Evolutionary conservation across 2,329 filamentous ascomycete genomes (phyloP), one percentile per base, ranked within the genome.

Genomic region (Colletotrichum musicola): DNA sequence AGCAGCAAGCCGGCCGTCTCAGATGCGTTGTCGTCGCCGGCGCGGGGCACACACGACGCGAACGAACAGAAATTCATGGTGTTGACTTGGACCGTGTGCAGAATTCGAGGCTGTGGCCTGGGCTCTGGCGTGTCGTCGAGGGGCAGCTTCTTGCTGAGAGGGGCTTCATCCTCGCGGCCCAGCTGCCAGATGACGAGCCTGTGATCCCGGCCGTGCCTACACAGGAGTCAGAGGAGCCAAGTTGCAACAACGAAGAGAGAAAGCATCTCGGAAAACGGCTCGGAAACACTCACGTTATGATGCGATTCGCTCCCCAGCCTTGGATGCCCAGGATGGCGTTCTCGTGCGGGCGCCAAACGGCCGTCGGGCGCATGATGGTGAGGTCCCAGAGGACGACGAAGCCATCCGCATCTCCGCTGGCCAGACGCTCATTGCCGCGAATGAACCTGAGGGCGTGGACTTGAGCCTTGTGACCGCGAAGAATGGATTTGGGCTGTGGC

Each of bases 21-120:
- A 30, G 59, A 54, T 12, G 51, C 42, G 40, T 63, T 53, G 22
- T 35, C 42, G 38, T 59, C 57, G 16, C 42, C 44, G 16, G 44
- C 10, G 40, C 22, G 40, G 10, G 67, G 56, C 25, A n/a, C 68
- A 76, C 90, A 91, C 70, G 86, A 85, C 2, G 92, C 86, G 77
- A 97, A 97, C 1, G 92, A 87, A 77, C 96, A 99, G 77, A 98
- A 99, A 77, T 98, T 99, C 82, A 98, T 88, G 1, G 95, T 94
- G 76, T 98, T 98, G 50, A 98, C 94, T 5, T 92, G 85, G 5
- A 99, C 82, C 4, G 93, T 87, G 79, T 97, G 89, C 22, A 97
- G 79, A n/a, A 98, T 82, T 94, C 93, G 97, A 35, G 96, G 96
- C 74, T 90, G 86, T 18, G 86, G 87, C 71, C 82, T 86, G 57